Evolutionary conservation across 345 rosid species (phyloP), one percentile per base, ranked within the genome.

Genomic region (Syzygium aqueum): DNA sequence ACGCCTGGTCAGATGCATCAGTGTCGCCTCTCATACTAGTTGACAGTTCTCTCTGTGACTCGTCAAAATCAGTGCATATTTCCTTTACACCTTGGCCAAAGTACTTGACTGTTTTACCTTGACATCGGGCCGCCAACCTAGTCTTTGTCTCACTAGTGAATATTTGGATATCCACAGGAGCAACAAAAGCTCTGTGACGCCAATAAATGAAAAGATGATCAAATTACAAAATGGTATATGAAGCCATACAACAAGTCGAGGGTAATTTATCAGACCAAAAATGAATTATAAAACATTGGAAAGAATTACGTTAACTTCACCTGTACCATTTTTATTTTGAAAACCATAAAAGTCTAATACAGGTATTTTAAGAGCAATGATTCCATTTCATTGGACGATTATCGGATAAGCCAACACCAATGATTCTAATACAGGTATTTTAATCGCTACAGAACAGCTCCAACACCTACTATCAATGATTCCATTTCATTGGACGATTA

Each of bases 21-120:
- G 89, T 84, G 89, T 92, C 94, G 77, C 85, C 92, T 51, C 92
- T 91, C 82, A 86, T 82, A 67, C 87, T 86, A 89, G 90, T 90
- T 85, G 93, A 88, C 57, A 92, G 94, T 84, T 89, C 90, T 87
- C 91, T 91, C 89, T 92, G 94, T 54, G 88, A 90, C 90, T 94
- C 94, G 84, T 95, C 95, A 94, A 95, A 97, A 85, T 93, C 98
- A 87, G 89, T 88, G 85, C 92, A 94, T 40, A 95, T 97, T 90
- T 97, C 99, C 91, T 93, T 90, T 80, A 94, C 98, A 82, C 99
- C 99, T 91, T 91, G 95, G 85, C 93, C 89, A 91, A 96, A 97
- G 90, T 87, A 85, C 91, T 94, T 97, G 57, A 91, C 93, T 63
- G 95, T 90, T 93, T 95, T 95, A 88, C 94, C 94, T 91, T 94